phyloP scores from a whole-genome alignment of 257 asterid genomes.

The Capsicum chinense region DNA sequence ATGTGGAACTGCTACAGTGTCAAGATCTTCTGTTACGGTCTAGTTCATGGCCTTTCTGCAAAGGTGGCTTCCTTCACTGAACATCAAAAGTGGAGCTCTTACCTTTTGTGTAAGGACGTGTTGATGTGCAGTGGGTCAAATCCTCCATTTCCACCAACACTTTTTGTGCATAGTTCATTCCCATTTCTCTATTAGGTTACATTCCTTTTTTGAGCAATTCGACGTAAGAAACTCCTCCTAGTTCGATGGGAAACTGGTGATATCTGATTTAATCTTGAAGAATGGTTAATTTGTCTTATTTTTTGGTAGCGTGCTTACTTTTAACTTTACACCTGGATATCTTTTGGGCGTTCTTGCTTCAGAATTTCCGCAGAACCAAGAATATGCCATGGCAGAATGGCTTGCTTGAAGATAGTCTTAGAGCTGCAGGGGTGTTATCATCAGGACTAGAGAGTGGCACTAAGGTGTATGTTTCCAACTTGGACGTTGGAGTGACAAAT shows the following conservation, averaged over 20 bases:
- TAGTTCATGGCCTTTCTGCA: conserved; percentile 63
- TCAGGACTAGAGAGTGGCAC: conserved; percentile 65
- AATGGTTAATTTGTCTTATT: conserved; percentile 43
- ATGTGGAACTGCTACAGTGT: conserved; percentile 42
- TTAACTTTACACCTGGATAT: conserved; percentile 51
- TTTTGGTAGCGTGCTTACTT: conserved; percentile 54
- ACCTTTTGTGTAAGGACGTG: conserved; percentile 59
- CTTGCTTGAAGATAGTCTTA: conserved; percentile 70
- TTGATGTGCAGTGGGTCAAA: conserved; percentile 62
- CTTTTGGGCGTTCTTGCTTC: conserved; percentile 66
- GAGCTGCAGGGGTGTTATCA: conserved; percentile 70
- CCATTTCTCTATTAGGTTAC: conserved; percentile 53
- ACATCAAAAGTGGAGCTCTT: conserved; percentile 67
- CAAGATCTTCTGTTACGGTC: conserved; percentile 48
- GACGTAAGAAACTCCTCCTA: conserved; percentile 45
- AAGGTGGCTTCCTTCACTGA: conserved; percentile 67
- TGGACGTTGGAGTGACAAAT: conserved; percentile 66
- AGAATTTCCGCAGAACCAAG: conserved; percentile 72
- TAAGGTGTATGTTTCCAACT: conserved; percentile 57
- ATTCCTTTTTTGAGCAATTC: conserved; percentile 55
- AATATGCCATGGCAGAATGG: conserved; percentile 73
- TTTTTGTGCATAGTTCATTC: conserved; percentile 31
- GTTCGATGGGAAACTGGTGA: conserved; percentile 57
- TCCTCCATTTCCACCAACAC: conserved; percentile 42
- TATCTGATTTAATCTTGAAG: conserved; percentile 60